A percentile compares a stretch with the other conserved stretches of the same genome.
These are phyloP conservation scores for Vachellia pachyceras DNA, from an alignment of 306 rosid species.

Conservation along the genomic window DNA sequence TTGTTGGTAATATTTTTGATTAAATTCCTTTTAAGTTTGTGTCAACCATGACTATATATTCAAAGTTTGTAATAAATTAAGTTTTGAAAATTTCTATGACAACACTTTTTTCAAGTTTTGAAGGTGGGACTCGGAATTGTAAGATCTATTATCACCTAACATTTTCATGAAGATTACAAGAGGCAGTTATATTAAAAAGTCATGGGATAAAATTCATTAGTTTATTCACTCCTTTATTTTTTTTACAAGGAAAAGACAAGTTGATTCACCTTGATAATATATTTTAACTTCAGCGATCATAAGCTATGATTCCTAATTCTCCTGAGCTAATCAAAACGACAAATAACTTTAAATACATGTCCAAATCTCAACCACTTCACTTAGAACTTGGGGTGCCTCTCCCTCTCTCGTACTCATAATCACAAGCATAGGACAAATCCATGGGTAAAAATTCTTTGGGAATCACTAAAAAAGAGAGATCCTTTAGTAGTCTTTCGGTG, in stretches of 20 bases:
- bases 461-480: constrained; percentile 45
- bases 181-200: not conserved
- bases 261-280: not conserved
- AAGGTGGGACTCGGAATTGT: not conserved
- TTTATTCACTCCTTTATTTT: not conserved
- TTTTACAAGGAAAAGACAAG: too few relatives aligned
- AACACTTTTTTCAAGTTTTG: not conserved
- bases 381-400: constrained; percentile 4
- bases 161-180: not conserved
- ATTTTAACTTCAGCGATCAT: not conserved
- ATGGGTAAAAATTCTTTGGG: constrained; percentile 54
- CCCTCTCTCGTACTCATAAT: not conserved
- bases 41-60: not conserved
- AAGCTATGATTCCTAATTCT: not conserved
- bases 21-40: not conserved
- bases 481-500: constrained; percentile 94
- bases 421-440: not conserved
- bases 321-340: not conserved
- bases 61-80: not conserved
- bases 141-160: too few relatives aligned
- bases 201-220: not conserved
- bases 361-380: not conserved
- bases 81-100: not conserved
- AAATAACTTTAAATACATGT: not conserved
- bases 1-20: not conserved